A percentile compares a stretch with the other conserved stretches of the same genome.
These are phyloP conservation scores for Trichaptum fuscoviolaceum DNA, from an alignment of 768 basidiomycete genomes.

Conservation along the genomic window DNA sequence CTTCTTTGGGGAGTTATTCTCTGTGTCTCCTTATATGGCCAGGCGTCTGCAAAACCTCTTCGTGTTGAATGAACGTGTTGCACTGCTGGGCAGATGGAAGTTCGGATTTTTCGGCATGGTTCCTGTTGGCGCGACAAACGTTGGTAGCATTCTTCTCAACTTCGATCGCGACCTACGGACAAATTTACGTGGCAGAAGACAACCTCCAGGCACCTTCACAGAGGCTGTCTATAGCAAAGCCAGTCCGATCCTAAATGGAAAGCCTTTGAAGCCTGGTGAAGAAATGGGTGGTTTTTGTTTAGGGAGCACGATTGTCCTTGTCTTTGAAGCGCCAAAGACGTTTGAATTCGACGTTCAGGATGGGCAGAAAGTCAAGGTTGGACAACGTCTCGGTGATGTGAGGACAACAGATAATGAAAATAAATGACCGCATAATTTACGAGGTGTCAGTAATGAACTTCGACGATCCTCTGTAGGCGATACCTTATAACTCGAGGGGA, in stretches of 20 bases:
- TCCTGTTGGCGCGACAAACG: conserved; percentile 97
- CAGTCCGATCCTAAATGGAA: conserved; percentile 77
- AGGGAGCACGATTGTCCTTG: conserved; percentile 92
- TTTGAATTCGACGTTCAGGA: conserved; percentile 75
- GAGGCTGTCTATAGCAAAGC: conserved; percentile 91
- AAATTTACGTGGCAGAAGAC: conserved; percentile 3
- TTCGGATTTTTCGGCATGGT: conserved; percentile 97
- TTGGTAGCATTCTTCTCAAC: conserved; percentile 92
- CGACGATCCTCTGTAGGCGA: too few species aligned
- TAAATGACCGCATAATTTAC: background rate
- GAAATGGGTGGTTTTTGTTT: conserved; percentile 98
- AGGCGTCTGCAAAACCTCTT: conserved; percentile 89
- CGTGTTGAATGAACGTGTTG: conserved; percentile 97
- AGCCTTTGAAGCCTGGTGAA: conserved; percentile 81
- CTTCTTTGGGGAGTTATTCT: conserved; percentile 95
- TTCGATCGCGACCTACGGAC: conserved; percentile 67
- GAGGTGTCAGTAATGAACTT: background rate
- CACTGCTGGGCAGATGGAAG: conserved; percentile 89
- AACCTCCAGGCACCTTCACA: conserved; percentile 84
- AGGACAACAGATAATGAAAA: background rate
- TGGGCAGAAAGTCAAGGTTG: conserved; percentile 85
- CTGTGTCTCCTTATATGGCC: conserved; percentile 94
- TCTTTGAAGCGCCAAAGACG: conserved; percentile 87
- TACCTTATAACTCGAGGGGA: too few species aligned
- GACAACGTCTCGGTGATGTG: conserved; percentile 71